Percentiles rank a stretch among this genome's conserved stretches.
Conservation (phyloP, 306 rosid species). For the Begonia loranthoides region DNA sequence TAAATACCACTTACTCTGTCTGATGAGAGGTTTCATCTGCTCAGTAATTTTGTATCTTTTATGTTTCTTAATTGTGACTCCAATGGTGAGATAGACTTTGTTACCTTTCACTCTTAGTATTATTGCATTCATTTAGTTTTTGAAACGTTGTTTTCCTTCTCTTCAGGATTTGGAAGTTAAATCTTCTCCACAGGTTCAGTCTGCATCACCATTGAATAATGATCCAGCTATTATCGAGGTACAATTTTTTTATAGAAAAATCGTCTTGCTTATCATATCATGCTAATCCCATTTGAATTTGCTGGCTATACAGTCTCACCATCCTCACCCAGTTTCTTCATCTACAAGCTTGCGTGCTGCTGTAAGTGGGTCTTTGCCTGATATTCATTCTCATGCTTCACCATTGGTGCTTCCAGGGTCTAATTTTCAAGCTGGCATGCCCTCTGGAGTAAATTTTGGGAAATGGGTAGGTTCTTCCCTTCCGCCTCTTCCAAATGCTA, state of each 20-base stretch:
- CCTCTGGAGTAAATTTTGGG: constrained; percentile 71
- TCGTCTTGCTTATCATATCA: constrained; percentile 7
- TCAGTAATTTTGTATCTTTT: no score
- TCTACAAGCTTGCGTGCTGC: constrained; percentile 48
- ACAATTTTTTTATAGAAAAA: background rate
- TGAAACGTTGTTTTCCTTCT: no score
- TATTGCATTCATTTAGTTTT: no score
- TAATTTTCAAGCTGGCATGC: constrained; percentile 57
- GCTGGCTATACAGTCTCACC: constrained; percentile 94
- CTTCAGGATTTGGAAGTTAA: constrained; percentile 93
- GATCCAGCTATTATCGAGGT: constrained; percentile 88
- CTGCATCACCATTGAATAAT: constrained; percentile 47
- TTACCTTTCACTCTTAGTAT: no score
- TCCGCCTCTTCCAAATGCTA: constrained; percentile 59
- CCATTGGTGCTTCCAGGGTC: no score
- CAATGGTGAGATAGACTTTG: no score
- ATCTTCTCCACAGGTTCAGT: constrained; percentile 65
- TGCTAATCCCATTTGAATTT: constrained; percentile 14
- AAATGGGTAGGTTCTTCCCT: constrained; percentile 76
- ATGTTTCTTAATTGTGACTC: no score
- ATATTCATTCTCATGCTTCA: constrained; percentile 42
- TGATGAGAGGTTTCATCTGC: no score
- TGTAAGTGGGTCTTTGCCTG: constrained; percentile 52
- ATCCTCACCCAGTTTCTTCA: constrained; percentile 41
- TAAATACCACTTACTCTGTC: no score